Evolutionary conservation across 345 rosid genomes (phyloP).

Genomic region (Angophora floribunda): DNA sequence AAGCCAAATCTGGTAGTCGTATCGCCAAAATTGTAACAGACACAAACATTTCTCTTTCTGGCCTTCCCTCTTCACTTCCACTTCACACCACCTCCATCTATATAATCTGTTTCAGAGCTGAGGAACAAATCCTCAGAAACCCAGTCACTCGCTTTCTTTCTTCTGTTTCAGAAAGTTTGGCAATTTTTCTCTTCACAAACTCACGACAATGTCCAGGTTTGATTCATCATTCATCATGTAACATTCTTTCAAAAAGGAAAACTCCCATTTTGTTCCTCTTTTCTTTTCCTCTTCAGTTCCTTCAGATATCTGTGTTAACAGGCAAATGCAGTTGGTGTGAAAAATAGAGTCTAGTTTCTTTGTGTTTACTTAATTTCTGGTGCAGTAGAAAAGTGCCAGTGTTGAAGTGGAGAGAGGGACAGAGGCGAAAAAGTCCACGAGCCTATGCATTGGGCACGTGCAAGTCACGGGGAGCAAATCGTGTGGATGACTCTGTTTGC

Average conservation of each 20-base stretch:
- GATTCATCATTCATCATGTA: neutral
- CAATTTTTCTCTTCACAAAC: neutral
- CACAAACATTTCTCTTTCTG: neutral
- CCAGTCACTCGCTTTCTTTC: neutral
- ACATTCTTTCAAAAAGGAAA: neutral
- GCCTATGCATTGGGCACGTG: conserved; percentile 27
- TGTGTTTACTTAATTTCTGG: neutral
- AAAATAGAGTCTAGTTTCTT: neutral
- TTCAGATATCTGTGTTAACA: neutral
- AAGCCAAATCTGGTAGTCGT: neutral
- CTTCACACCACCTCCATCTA: neutral
- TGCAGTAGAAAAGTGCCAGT: conserved; percentile 16
- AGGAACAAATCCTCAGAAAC: neutral
- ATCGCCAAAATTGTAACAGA: neutral
- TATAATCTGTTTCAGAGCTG: neutral
- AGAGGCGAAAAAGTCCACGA: conserved; percentile 32
- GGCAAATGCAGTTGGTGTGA: neutral
- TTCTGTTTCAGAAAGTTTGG: neutral
- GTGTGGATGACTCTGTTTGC: neutral
- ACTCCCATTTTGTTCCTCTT: neutral
- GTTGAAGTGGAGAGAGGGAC: conserved; percentile 35
- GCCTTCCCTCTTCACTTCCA: neutral
- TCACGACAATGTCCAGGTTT: neutral
- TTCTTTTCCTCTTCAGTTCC: neutral
- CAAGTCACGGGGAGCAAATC: conserved; percentile 17